Evolutionary conservation across 164 flowering plant genomes (phyloP), one percentile per base, ranked within the genome.

Genomic region (Piper betle): DNA sequence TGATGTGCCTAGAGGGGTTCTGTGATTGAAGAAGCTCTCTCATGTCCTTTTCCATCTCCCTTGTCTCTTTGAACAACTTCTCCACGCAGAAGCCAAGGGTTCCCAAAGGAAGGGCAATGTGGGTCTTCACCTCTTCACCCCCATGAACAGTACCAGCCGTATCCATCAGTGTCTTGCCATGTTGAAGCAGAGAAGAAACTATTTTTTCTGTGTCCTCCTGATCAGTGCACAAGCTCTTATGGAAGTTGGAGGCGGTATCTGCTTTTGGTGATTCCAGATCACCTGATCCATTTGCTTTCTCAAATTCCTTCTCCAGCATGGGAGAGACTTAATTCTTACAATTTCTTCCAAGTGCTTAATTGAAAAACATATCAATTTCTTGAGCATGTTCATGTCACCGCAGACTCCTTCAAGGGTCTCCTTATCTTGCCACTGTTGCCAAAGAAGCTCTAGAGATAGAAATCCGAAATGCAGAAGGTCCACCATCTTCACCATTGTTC

Each of bases 191-290:
- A 17, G 75, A 65, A n/a, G 25, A 53, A 43, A 73, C 46, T 3
- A 76, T 59, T 65, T 71, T 78, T 63, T 72, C 81, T 46, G 69
- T 61, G 65, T 77, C 79, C 37, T 70, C 80, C n/a, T 75, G 80
- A 40, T 70, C 70, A 48, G 53, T 55, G 39, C 62, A 64, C 25
- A 64, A 67, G 62, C 61, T 39, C 56, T 42, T 25, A 10, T 48
- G 65, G 20, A 57, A 58, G 20, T 43, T 63, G n/a, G 69, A 65
- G n/a, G n/a, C n/a, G 15, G 55, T 60, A 59, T 70, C 16, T 41
- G 74, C 61, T 69, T 80, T 86, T 20, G 93, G 93, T 70, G 73
- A 6, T 67, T 91, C 97, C 18, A 80, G 43, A 62, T 91, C 96
- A 12, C 5, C n/a, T 17, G 67, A 43, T 11, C 58, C 61, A 54